Evolutionary conservation across 208 protist species (phyloP).

Genomic region (Zelonia costaricensis): DNA sequence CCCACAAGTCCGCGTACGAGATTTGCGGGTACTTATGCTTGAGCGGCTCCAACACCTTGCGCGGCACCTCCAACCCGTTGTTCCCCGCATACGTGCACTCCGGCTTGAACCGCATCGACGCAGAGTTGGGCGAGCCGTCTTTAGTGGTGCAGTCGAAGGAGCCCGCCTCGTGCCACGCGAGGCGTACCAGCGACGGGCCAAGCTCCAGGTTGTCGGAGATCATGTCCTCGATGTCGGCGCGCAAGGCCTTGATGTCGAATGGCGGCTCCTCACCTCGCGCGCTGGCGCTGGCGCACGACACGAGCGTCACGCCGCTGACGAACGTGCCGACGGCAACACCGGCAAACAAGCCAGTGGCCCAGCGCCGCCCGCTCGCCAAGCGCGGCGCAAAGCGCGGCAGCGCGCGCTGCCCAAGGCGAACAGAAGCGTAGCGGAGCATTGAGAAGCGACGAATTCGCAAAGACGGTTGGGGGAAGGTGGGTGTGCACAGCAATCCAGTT

Average conservation of each 20-base stretch:
- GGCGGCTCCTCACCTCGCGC: conserved; percentile 33
- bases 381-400: conserved; percentile 7
- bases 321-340: conserved; percentile 36
- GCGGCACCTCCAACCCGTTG: conserved; percentile 80
- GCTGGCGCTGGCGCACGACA: conserved; percentile 29
- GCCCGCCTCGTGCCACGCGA: conserved; percentile 81
- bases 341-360: conserved; percentile 21
- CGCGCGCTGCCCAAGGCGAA: conserved; percentile 40
- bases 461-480: too few species aligned
- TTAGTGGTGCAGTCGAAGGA: conserved; percentile 66
- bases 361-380: conserved; percentile 11
- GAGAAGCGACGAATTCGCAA: not conserved
- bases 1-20: conserved; percentile 94
- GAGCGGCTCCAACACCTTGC: conserved; percentile 84
- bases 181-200: conserved; percentile 66
- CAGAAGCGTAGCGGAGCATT: conserved; percentile 43
- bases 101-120: conserved; percentile 81
- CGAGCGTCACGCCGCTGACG: conserved; percentile 40
- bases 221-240: conserved; percentile 59
- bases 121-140: conserved; percentile 66
- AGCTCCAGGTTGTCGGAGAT: conserved; percentile 47
- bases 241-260: conserved; percentile 52
- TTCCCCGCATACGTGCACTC: conserved; percentile 86
- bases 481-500: too few species aligned
- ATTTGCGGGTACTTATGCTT: conserved; percentile 89